Conservation (phyloP, 352 stramenopile species). For the Phytophthora sp. region DNA sequence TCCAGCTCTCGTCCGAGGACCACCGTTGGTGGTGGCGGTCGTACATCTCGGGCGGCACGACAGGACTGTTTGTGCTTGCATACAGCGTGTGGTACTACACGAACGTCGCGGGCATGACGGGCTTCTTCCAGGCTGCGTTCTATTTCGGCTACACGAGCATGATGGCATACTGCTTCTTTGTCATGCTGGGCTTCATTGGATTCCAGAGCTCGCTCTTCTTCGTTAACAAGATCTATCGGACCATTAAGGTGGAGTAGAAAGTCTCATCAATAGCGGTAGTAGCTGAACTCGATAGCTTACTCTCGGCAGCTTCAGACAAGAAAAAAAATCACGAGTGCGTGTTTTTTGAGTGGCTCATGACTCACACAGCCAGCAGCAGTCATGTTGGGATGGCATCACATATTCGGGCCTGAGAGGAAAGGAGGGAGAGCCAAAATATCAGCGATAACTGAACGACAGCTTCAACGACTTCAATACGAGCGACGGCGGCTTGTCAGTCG, state of each 20-base stretch:
- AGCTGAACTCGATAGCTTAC: no score
- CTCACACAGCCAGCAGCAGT: no score
- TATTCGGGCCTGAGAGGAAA: no score
- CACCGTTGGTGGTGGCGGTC: slow-evolving; percentile 98
- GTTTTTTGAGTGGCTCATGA: no score
- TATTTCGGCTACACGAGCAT: slow-evolving; percentile 99
- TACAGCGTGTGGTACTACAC: slow-evolving; percentile 98
- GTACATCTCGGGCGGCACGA: slow-evolving; percentile 95
- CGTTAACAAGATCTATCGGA: slow-evolving; percentile 97
- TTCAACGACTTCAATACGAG: not conserved
- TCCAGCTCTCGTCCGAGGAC: slow-evolving; percentile 96
- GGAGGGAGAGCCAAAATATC: no score
- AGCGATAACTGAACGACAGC: slow-evolving; percentile 9
- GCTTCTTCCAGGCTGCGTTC: slow-evolving; percentile 95
- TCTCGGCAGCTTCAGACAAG: no score
- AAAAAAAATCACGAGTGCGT: no score
- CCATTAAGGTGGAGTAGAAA: slow-evolving; percentile 95
- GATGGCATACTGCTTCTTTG: slow-evolving; percentile 96
- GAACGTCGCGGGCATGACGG: slow-evolving; percentile 93
- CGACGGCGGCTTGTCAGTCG: slow-evolving; percentile 8
- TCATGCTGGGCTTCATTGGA: slow-evolving; percentile 97
- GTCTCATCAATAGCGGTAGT: slow-evolving; percentile 37
- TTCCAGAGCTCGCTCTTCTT: slow-evolving; percentile 97
- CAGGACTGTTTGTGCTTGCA: slow-evolving; percentile 94
- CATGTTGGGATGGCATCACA: no score